Evolutionary conservation across 768 basidiomycete species (phyloP).

Genomic region (Agrocybe pediades): DNA sequence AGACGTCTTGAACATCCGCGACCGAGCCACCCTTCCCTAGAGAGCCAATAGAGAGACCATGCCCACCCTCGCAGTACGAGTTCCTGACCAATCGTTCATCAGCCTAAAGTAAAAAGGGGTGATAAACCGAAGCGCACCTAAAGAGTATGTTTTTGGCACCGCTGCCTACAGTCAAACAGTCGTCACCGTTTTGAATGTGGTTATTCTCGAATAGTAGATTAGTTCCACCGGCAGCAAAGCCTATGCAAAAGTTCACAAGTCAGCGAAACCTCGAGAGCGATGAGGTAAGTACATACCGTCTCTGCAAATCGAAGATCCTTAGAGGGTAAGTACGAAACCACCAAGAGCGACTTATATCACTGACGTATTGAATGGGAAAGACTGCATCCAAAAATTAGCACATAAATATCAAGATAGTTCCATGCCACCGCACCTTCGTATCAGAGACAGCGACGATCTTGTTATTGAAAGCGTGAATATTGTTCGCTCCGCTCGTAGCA

Average conservation of each 20-base stretch:
- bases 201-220: slow-evolving; percentile 63
- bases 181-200: slow-evolving; percentile 59
- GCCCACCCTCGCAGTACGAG: slow-evolving; percentile 56
- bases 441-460: slow-evolving; percentile 54
- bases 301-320: slow-evolving; percentile 7
- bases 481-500: slow-evolving; percentile 47
- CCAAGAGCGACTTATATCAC: slow-evolving; percentile 16
- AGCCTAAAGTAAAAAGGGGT: background rate
- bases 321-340: slow-evolving; percentile 6
- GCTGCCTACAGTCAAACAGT: slow-evolving; percentile 60
- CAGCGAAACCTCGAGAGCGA: background rate
- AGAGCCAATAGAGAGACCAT: slow-evolving; percentile 62
- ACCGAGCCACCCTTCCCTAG: slow-evolving; percentile 45
- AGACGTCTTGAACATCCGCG: slow-evolving; percentile 56
- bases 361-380: slow-evolving; percentile 65
- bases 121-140: slow-evolving; percentile 26
- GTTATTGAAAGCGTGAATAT: slow-evolving; percentile 57
- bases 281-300: slow-evolving; percentile 31
- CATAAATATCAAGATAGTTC: background rate
- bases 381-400: slow-evolving; percentile 26
- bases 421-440: slow-evolving; percentile 26
- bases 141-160: slow-evolving; percentile 58
- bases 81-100: slow-evolving; percentile 32
- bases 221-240: slow-evolving; percentile 57
- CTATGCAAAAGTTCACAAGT: slow-evolving; percentile 16